A percentile compares a stretch with the other conserved stretches of the same genome.
Evolutionary conservation across 202 grass and related monocot genomes (phyloP).

Genomic region (Brachypodium distachyon): DNA sequence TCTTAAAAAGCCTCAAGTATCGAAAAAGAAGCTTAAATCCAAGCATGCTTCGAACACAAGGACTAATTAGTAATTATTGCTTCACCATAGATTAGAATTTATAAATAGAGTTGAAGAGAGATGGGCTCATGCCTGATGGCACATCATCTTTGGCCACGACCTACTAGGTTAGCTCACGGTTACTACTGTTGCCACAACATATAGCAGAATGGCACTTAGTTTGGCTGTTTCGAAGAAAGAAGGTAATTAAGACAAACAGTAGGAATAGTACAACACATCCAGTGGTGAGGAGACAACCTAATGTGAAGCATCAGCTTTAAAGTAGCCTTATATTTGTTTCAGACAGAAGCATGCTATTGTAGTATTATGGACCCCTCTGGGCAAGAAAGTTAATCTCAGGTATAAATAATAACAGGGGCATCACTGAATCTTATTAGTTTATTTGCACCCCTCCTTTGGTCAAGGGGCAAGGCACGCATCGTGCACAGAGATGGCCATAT

Average conservation of each 20-base stretch:
- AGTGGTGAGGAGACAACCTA: not conserved
- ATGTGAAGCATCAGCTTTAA: not conserved
- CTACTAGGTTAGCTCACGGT: not conserved
- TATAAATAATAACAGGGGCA: not conserved
- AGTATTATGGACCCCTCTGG: not conserved
- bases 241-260: not conserved
- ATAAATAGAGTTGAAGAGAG: not conserved
- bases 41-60: not conserved
- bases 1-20: not conserved
- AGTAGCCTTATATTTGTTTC: conserved; percentile 23
- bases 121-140: not conserved
- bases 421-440: conserved; percentile 21
- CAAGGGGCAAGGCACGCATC: conserved; percentile 12
- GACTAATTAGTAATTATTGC: not conserved
- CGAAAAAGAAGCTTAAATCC: not conserved
- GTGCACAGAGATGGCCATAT: conserved; percentile 18
- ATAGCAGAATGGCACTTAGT: not conserved
- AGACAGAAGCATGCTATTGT: conserved; percentile 30
- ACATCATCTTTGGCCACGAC: not conserved
- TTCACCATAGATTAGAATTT: not conserved
- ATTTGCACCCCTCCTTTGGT: conserved; percentile 27
- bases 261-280: not conserved
- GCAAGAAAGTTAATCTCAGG: conserved; percentile 19
- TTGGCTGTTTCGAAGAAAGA: not conserved
- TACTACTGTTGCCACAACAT: not conserved